Evolutionary conservation across 306 rosid genomes (phyloP).

Genomic region (Ormosia emarginata): DNA sequence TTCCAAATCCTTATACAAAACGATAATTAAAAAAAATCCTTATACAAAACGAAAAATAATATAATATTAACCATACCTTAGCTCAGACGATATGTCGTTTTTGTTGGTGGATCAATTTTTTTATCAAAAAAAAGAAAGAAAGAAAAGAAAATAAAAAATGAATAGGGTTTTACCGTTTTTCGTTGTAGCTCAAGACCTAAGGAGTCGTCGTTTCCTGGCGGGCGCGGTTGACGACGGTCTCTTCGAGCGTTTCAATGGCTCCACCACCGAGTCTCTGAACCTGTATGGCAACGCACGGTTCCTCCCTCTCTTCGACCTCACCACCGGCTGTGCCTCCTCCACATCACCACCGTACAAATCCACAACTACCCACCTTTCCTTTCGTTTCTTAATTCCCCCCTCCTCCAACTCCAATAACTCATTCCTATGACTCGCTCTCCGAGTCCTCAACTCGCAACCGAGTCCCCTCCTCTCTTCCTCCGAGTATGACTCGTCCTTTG

Average conservation of each 20-base stretch:
- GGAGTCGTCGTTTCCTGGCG: slow-evolving; percentile 21
- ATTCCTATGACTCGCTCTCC: neutral
- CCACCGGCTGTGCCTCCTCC: slow-evolving; percentile 42
- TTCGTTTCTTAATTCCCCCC: neutral
- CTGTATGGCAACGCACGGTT: slow-evolving; percentile 41
- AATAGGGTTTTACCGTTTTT: neutral
- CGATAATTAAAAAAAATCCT: neutral
- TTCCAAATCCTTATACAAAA: neutral
- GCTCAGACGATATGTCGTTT: neutral
- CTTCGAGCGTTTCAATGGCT: slow-evolving; percentile 38
- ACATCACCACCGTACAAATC: slow-evolving; percentile 15
- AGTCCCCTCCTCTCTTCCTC: neutral
- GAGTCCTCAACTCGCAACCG: neutral
- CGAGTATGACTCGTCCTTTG: slow-evolving; percentile 22
- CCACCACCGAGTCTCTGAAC: slow-evolving; percentile 49
- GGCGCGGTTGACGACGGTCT: slow-evolving; percentile 15
- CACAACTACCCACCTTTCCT: slow-evolving; percentile 24
- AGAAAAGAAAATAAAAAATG: neutral
- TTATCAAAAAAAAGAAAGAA: neutral
- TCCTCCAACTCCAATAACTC: neutral
- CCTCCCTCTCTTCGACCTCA: slow-evolving; percentile 50
- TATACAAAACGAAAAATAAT: neutral
- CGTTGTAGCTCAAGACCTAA: neutral
- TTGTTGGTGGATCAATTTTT: neutral
- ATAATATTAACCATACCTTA: neutral